Evolutionary conservation across 495 filamentous ascomycete genomes (phyloP).

Genomic region (Aspergillus steynii): DNA sequence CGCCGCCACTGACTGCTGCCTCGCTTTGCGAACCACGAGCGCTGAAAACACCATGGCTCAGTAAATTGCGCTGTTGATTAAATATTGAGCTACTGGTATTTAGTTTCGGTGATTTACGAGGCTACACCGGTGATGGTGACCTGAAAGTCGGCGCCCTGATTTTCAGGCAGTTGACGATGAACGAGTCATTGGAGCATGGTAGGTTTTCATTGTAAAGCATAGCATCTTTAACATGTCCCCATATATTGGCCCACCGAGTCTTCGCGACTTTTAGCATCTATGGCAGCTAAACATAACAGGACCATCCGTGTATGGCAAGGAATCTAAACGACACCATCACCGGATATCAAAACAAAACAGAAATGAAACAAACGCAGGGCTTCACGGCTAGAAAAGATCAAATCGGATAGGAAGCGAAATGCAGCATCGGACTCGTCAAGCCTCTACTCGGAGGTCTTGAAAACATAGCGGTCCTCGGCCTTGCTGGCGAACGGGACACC

Average conservation of each 20-base stretch:
- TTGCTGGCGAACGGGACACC: constrained; percentile 83
- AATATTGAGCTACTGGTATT: not conserved
- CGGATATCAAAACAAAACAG: constrained; percentile 36
- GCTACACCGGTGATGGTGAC: no score
- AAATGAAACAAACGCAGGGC: not conserved
- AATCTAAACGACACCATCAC: constrained; percentile 16
- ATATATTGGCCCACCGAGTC: not conserved
- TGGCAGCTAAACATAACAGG: constrained; percentile 5
- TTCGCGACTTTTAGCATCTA: not conserved
- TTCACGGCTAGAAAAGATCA: constrained; percentile 8
- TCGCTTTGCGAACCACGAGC: not conserved
- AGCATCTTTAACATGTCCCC: not conserved
- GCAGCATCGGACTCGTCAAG: not conserved
- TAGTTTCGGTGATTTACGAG: no score
- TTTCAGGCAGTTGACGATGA: not conserved
- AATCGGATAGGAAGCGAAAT: constrained; percentile 4
- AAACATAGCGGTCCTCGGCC: constrained; percentile 66
- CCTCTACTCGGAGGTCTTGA: constrained; percentile 66
- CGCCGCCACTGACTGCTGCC: not conserved
- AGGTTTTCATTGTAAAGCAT: not conserved
- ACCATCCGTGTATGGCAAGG: constrained; percentile 7
- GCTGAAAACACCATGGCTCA: not conserved
- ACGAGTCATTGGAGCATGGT: not conserved
- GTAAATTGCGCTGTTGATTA: not conserved
- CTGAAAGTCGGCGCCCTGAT: no score